Conservation (phyloP, 225 moss, liverwort and hornwort species). For the Thuidium tamariscinum region DNA sequence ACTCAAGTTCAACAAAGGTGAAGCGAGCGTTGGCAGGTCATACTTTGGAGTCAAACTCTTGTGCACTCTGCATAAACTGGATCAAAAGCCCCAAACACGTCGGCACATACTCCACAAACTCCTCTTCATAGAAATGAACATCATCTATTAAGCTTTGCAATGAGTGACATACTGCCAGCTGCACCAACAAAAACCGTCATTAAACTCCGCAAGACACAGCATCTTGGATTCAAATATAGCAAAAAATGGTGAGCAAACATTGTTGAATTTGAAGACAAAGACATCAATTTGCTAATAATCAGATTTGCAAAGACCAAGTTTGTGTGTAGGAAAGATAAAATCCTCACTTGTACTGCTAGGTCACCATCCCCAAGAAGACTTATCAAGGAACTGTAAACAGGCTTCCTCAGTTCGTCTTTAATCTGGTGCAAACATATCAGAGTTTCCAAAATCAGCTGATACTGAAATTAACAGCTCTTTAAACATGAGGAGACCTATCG, state of each 20-base stretch:
- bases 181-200: conserved; percentile 2
- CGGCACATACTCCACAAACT: conserved; percentile 98
- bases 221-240: not conserved
- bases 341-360: conserved; percentile 85
- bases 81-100: conserved; percentile 82
- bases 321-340: not conserved
- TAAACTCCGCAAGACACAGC: not conserved
- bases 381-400: conserved; percentile 79
- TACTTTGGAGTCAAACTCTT: conserved; percentile 99
- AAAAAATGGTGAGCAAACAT: not conserved
- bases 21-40: not conserved
- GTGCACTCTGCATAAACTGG: conserved; percentile 83
- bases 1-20: not conserved
- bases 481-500: not conserved
- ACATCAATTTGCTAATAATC: not conserved
- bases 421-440: conserved; percentile 38
- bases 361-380: conserved; percentile 88
- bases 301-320: not conserved
- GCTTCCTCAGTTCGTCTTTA: conserved; percentile 92
- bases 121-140: conserved; percentile 95
- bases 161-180: conserved; percentile 91
- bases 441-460: conserved; percentile 1
- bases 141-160: conserved; percentile 92
- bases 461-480: not conserved
- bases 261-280: not conserved